Percentiles rank a stretch among this genome's conserved stretches.
phyloP scores from a whole-genome alignment of 2,329 filamentous ascomycete genomes.

The Calonectria hawksworthii region DNA sequence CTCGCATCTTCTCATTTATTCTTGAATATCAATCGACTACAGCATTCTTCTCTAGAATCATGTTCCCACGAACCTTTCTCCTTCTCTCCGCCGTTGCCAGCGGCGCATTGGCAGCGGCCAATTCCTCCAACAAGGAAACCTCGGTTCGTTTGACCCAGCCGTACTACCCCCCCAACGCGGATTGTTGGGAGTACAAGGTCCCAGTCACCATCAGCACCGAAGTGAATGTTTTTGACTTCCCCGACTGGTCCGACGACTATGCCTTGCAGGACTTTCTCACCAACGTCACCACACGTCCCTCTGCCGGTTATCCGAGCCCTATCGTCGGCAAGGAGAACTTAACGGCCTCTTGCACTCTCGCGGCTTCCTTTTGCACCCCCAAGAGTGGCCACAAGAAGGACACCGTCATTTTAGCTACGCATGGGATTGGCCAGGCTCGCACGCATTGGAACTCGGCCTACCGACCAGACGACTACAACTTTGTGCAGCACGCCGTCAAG shows the following conservation, averaged over 20 bases:
- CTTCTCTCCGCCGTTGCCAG: neutral
- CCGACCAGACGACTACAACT: slow-evolving; percentile 33
- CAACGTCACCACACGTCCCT: slow-evolving; percentile 23
- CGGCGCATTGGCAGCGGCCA: neutral
- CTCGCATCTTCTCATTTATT: neutral
- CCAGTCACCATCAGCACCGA: slow-evolving; percentile 31
- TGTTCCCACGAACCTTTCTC: neutral
- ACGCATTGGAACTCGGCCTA: slow-evolving; percentile 37
- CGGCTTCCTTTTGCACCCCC: slow-evolving; percentile 35
- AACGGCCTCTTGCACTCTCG: slow-evolving; percentile 29
- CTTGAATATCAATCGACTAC: neutral
- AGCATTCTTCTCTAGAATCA: neutral
- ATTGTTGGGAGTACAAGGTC: slow-evolving; percentile 37
- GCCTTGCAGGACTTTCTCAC: slow-evolving; percentile 35
- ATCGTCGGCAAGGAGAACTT: slow-evolving; percentile 28
- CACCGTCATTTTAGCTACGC: slow-evolving; percentile 30
- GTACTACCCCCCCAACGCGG: slow-evolving; percentile 31
- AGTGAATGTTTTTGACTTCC: slow-evolving; percentile 28
- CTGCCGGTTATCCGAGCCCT: slow-evolving; percentile 29
- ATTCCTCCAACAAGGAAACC: neutral
- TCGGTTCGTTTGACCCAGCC: slow-evolving; percentile 22
- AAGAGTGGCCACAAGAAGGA: slow-evolving; percentile 22
- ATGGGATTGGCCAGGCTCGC: slow-evolving; percentile 34
- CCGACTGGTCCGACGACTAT: slow-evolving; percentile 32
- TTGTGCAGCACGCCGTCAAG: slow-evolving; percentile 34